Conservation (phyloP, 2,329 filamentous ascomycete species). For the Tolypocladium tropicale region DNA sequence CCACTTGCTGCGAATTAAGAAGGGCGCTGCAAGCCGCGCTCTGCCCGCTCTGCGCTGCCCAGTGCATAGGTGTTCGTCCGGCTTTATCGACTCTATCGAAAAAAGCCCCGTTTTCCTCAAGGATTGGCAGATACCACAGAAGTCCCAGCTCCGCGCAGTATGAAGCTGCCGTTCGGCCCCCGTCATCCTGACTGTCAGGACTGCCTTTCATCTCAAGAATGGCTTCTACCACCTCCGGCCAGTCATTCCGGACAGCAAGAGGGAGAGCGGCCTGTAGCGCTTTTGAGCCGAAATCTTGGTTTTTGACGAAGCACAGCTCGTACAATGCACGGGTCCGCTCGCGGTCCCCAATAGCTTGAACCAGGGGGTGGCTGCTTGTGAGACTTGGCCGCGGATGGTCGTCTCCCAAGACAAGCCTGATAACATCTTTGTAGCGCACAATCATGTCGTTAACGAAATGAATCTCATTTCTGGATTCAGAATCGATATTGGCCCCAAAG, state of each 20-base stretch:
- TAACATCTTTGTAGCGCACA: constrained; percentile 2
- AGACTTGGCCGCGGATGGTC: neutral
- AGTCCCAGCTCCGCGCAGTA: constrained; percentile 6
- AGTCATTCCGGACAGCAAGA: constrained; percentile 6
- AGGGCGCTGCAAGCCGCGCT: neutral
- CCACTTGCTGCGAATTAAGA: neutral
- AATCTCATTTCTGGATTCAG: neutral
- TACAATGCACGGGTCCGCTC: constrained; percentile 1
- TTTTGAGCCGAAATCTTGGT: neutral
- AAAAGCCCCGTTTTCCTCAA: constrained; percentile 1
- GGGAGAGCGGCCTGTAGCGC: constrained; percentile 3
- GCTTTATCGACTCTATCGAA: constrained; percentile 3
- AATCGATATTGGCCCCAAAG: too few species aligned
- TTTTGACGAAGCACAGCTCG: constrained; percentile 1
- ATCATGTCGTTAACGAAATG: neutral
- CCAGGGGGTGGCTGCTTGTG: neutral
- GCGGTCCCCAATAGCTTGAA: constrained; percentile 2
- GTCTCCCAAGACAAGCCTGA: neutral
- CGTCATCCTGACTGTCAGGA: constrained; percentile 4
- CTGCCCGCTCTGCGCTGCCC: constrained; percentile 1
- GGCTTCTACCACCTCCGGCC: constrained; percentile 3
- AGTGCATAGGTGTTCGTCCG: constrained; percentile 2
- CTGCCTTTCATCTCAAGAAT: constrained; percentile 7
- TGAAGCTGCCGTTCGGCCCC: constrained; percentile 6
- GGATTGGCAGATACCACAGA: neutral